phyloP scores from a whole-genome alignment of 2,329 filamentous ascomycete genomes.

The Leptoxyphium fumago region DNA sequence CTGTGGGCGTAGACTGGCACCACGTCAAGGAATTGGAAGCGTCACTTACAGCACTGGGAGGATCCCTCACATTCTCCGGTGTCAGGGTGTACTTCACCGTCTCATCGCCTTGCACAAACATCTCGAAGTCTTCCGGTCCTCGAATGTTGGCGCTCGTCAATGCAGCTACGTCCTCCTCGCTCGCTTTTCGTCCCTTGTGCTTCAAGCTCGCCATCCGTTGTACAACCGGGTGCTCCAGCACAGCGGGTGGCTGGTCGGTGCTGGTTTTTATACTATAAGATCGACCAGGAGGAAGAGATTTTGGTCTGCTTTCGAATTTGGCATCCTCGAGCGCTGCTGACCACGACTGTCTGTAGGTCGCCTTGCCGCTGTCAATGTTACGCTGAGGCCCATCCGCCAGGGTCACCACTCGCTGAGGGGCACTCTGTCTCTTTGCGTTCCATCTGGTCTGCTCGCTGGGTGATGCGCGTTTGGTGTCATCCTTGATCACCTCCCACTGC shows the following conservation, averaged over 20 bases:
- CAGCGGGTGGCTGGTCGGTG: conserved; percentile 3
- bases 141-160: conserved; percentile 19
- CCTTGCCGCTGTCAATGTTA: background rate
- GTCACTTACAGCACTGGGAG: conserved; percentile 10
- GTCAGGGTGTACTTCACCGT: conserved; percentile 37
- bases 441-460: background rate
- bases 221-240: conserved; percentile 15
- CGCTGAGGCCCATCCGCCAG: background rate
- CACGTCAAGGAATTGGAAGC: too few species aligned
- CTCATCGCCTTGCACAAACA: conserved; percentile 31
- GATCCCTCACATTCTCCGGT: conserved; percentile 30
- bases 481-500: background rate
- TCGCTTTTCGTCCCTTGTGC: conserved; percentile 5
- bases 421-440: background rate
- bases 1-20: too few species aligned
- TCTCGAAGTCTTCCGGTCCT: conserved; percentile 30
- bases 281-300: conserved; percentile 3
- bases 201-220: conserved; percentile 13
- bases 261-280: conserved; percentile 4
- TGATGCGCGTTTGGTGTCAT: background rate
- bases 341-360: conserved; percentile 8
- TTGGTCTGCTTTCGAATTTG: conserved; percentile 1
- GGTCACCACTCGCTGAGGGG: background rate
- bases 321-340: conserved; percentile 4
- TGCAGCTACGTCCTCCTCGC: conserved; percentile 1